Evolutionary conservation across 192 early-diverging fungal genomes (phyloP).

Genomic region (Coemansia sp.): DNA sequence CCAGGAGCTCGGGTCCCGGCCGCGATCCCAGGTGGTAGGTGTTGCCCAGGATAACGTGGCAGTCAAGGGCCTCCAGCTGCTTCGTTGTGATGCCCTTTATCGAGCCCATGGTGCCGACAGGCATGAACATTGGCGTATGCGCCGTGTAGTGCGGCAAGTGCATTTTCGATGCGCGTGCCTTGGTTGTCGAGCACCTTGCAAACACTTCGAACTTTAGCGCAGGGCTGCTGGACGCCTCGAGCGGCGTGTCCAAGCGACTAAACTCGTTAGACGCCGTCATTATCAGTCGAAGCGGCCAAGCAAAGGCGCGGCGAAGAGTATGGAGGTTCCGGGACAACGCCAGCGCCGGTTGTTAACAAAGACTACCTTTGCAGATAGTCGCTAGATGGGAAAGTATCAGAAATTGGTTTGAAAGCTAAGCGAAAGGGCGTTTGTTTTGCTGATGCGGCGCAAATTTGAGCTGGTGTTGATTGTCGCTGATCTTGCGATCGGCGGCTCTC

Average conservation of each 20-base stretch:
- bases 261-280: conserved; percentile 41
- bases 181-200: conserved; percentile 81
- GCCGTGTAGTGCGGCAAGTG: conserved; percentile 82
- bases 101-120: conserved; percentile 84
- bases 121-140: conserved; percentile 87
- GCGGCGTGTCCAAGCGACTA: conserved; percentile 26
- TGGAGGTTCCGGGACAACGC: conserved; percentile 1
- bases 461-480: background rate
- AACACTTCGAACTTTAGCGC: conserved; percentile 76
- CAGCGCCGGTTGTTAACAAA: background rate
- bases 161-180: conserved; percentile 75
- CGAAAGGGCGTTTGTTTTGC: background rate
- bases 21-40: conserved; percentile 81
- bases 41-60: conserved; percentile 87
- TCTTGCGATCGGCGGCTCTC: background rate
- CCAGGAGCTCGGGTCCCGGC: conserved; percentile 77
- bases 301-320: background rate
- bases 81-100: conserved; percentile 81
- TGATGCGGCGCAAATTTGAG: background rate
- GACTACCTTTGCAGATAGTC: no score
- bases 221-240: conserved; percentile 50
- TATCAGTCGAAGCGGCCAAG: conserved; percentile 13
- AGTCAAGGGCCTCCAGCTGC: conserved; percentile 74
- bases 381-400: background rate
- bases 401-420: background rate